Evolutionary conservation across 2,329 filamentous ascomycete species (phyloP), one percentile per base, ranked within the genome.

Genomic region (Alternaria alternata): DNA sequence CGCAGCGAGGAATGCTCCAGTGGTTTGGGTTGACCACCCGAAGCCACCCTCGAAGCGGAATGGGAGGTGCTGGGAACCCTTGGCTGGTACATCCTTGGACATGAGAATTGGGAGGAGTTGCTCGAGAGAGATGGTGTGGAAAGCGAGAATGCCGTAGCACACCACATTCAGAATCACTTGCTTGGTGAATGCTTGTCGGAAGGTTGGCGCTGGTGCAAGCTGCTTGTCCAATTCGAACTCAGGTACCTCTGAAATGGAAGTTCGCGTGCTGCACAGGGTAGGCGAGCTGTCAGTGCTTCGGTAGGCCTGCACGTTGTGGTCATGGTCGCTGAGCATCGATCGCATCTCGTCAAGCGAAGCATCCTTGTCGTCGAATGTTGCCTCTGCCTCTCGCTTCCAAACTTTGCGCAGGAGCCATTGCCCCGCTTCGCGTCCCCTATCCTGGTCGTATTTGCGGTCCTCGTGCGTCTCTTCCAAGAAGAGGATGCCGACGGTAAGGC

Each of bases 61-160:
- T 0, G 94, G 94, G 2, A 97, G 85, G 12, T 85, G 64, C 71
- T 83, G 79, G 24, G 79, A 66, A n/a, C 80, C 69, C 16, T 79
- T 76, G 28, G 83, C 64, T 74, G 86, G 79, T 73, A 85, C 75
- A 71, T 85, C 76, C 44, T 92, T 92, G 78, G 91, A 94, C 74
- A 99, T 87, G 69, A 99, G 93, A 2, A 97, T 91, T 0, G 95
- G 94, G 69, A 98, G 89, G 49, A 98, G 86, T 74, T 97, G 92
- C 79, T 99, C 95, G 70, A 96, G 95, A 0, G 94, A 96, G 80
- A 99, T 97, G 12, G 94, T 97, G 81, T 98, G 94, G 81, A 96
- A 97, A 65, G 94, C 94, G 61, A 98, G 84, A 70, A 98, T 93
- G 44, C 94, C 94, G 75, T 96, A 97, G 53, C 91, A 93, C 58